phyloP scores from a whole-genome alignment of 129 eudicot species.

The Flaveria bidentis region DNA sequence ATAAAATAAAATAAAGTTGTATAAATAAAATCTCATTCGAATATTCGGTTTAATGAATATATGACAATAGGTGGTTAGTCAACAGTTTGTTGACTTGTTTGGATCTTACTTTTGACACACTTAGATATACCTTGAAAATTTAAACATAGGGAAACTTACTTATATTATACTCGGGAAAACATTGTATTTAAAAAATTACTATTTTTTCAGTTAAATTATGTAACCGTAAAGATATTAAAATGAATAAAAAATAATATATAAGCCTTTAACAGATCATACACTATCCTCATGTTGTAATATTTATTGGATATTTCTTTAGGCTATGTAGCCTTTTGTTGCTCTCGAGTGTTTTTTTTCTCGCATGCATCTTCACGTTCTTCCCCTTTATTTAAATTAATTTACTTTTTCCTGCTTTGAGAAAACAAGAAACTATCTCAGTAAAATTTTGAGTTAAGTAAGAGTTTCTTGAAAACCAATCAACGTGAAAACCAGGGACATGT shows the following conservation, averaged over 20 bases:
- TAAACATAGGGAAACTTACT: no score
- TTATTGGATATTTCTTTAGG: no score
- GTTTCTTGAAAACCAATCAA: no score
- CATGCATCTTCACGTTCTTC: slow-evolving; percentile 10
- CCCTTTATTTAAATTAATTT: neutral
- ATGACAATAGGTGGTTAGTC: no score
- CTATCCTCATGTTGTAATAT: neutral
- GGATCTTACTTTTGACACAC: no score
- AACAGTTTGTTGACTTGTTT: no score
- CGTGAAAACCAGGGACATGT: no score
- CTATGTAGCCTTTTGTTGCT: neutral
- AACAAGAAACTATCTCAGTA: neutral
- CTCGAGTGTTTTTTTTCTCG: slow-evolving; percentile 16
- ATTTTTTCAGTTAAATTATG: neutral
- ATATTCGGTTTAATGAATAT: no score
- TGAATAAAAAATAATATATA: neutral
- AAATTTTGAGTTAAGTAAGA: neutral
- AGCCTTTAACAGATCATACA: neutral
- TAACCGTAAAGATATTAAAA: neutral
- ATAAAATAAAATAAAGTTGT: no score
- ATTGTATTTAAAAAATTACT: neutral
- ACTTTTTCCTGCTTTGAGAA: neutral
- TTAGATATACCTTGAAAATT: no score
- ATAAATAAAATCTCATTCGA: no score
- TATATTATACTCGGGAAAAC: no score